Evolutionary conservation across 2,329 filamentous ascomycete genomes (phyloP).

Genomic region (Colletotrichum sojae): DNA sequence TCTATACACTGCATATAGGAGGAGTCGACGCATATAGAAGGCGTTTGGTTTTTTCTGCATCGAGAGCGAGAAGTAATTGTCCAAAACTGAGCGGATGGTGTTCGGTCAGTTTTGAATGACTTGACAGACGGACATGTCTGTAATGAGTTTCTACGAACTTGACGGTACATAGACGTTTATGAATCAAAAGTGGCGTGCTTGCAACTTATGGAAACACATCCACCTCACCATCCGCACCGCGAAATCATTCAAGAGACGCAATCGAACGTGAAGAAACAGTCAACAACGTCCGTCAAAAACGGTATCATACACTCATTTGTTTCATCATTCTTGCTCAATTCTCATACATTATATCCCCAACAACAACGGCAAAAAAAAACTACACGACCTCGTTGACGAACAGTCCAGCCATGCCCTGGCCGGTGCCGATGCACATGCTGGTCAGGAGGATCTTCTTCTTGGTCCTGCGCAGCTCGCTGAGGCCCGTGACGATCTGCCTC

Average conservation of each 20-base stretch:
- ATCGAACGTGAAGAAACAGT: not conserved
- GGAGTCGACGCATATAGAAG: slow-evolving; percentile 19
- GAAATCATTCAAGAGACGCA: not conserved
- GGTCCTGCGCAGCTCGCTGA: slow-evolving; percentile 85
- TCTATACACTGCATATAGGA: not conserved
- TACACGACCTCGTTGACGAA: slow-evolving; percentile 70
- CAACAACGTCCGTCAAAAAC: not conserved
- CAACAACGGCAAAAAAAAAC: not conserved
- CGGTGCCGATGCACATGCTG: slow-evolving; percentile 87
- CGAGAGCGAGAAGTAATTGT: slow-evolving; percentile 12
- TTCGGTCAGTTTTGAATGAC: not conserved
- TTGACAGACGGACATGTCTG: not conserved
- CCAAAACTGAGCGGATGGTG: not conserved
- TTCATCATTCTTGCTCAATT: slow-evolving; percentile 15
- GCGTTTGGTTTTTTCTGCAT: slow-evolving; percentile 30
- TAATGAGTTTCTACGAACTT: slow-evolving; percentile 20
- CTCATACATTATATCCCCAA: slow-evolving; percentile 13
- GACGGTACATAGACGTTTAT: slow-evolving; percentile 19
- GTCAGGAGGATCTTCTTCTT: slow-evolving; percentile 94
- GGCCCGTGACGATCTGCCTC: slow-evolving; percentile 88
- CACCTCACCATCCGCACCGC: not conserved
- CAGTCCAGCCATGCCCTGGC: slow-evolving; percentile 77
- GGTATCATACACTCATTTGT: slow-evolving; percentile 14
- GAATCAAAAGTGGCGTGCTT: slow-evolving; percentile 24
- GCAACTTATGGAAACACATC: not conserved